Conservation (phyloP, 306 rosid genomes). For the Cicer yamashitae region DNA sequence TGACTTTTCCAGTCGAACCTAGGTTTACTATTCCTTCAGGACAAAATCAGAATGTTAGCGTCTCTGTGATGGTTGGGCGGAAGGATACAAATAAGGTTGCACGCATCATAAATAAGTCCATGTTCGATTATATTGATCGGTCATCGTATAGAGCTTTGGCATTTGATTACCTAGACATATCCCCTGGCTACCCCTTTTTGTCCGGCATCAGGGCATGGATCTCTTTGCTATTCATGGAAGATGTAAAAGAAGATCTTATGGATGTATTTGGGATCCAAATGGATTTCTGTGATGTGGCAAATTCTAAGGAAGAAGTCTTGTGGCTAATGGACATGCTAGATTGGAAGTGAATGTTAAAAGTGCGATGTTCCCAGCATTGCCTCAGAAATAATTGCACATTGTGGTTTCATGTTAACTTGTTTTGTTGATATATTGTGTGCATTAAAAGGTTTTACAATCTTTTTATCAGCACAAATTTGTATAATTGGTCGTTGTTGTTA, state of each 20-base stretch:
- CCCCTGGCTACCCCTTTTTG: slow-evolving; percentile 75
- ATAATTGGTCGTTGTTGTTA: slow-evolving; percentile 25
- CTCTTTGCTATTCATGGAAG: slow-evolving; percentile 88
- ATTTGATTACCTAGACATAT: slow-evolving; percentile 84
- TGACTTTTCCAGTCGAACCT: slow-evolving; percentile 79
- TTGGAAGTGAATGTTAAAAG: slow-evolving; percentile 71
- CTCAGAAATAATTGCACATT: slow-evolving; percentile 12
- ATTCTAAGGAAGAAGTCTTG: slow-evolving; percentile 84
- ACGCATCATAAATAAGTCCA: slow-evolving; percentile 66
- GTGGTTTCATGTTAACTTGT: slow-evolving; percentile 35
- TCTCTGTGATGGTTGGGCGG: slow-evolving; percentile 79
- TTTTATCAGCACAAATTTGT: slow-evolving; percentile 4
- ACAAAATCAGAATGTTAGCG: slow-evolving; percentile 74
- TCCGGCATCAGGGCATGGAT: slow-evolving; percentile 88
- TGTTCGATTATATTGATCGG: slow-evolving; percentile 81
- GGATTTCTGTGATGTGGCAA: slow-evolving; percentile 95
- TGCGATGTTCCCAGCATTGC: slow-evolving; percentile 23
- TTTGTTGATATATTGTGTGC: slow-evolving; percentile 2
- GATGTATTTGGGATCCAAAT: slow-evolving; percentile 91
- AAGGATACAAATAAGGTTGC: slow-evolving; percentile 86
- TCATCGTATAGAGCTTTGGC: slow-evolving; percentile 80
- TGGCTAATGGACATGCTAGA: slow-evolving; percentile 94
- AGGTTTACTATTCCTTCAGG: slow-evolving; percentile 67
- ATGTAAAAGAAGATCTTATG: slow-evolving; percentile 63
- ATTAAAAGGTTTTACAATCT: slow-evolving; percentile 11